Base-by-base conservation (phyloP, 2,329 filamentous ascomycete species). In the Talaromyces verruculosus region DNA sequence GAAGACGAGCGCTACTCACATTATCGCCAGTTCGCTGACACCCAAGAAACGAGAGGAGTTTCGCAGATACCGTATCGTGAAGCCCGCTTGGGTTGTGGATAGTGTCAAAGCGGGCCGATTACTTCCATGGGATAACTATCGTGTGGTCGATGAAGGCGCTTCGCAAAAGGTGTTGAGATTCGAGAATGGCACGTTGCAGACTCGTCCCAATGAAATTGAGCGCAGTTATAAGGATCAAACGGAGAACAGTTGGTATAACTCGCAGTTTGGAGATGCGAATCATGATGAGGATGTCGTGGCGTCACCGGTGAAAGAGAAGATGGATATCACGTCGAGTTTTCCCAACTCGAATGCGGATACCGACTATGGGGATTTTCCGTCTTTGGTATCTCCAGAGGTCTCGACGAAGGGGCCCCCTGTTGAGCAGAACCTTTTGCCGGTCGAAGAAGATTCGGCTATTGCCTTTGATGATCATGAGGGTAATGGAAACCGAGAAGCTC, bases 21-120 rank as follows among this genome's bases (percentile, higher is more conserved):
- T 99, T 70, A 93, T 99, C 71, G 93, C 94, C 3, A 94, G 92
- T 62, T 90, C 87, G 63, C 82, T 99, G 25, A 95, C 95, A 0
- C 93, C 92, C 0, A 98, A 97, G 80, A 99, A 99, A 78, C 88
- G 88, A 33, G 87, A 94, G 63, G 95, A 99, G 69, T 97, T 96
- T 74, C 86, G 84, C 63, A 88, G 87, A 69, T 97, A 98, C 77
- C 88, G 94, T 55, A 91, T 99, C 43, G 95, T 97, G 61, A 97
- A 95, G 77, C 95, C 95, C 0, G 89, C 92, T 22, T 99, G 95
- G 95, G 87, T 99, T 2, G 89, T 92, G 15, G 94, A 99, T 71
- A 97, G 93, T 68, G 87, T 98, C 55, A 84, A 87, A 65, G 91
- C 91, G 6, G 92, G 92, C 5, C 90, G 87, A 72, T 79, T 97